phyloP scores from a whole-genome alignment of 371 early-diverging fungal genomes.

The Mucor saturninus region DNA sequence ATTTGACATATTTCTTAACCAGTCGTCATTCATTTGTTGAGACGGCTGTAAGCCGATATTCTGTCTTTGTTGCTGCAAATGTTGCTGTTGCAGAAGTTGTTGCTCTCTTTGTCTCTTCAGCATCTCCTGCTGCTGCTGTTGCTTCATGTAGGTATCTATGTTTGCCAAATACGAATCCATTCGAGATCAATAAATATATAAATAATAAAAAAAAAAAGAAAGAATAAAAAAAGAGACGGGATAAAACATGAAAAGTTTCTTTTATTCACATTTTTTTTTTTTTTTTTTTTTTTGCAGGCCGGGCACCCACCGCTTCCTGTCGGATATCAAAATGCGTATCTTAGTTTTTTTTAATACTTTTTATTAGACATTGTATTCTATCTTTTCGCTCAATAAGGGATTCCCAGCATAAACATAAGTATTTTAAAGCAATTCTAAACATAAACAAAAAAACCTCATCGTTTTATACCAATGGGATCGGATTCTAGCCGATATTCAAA shows the following conservation, averaged over 20 bases:
- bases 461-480: too few relatives aligned
- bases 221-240: background rate
- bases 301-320: background rate
- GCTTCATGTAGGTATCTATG: constrained; percentile 24
- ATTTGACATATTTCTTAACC: constrained; percentile 13
- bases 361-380: background rate
- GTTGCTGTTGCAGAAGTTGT: constrained; percentile 8
- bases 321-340: background rate
- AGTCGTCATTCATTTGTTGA: background rate
- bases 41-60: background rate
- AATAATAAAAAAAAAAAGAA: background rate
- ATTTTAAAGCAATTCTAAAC: too few relatives aligned
- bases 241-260: background rate
- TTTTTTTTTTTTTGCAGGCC: constrained; percentile 1
- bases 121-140: constrained; percentile 14
- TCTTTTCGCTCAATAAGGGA: too few relatives aligned
- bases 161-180: constrained; percentile 28
- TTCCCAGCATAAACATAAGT: too few relatives aligned
- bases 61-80: constrained; percentile 9
- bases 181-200: background rate
- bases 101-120: constrained; percentile 1
- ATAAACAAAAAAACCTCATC: too few relatives aligned
- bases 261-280: background rate
- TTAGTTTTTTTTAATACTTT: background rate
- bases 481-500: too few relatives aligned